Percentiles rank a stretch among this genome's conserved stretches.
phyloP scores from a whole-genome alignment of 1,284 basidiomycete species.

The Golubevia pallescens region DNA sequence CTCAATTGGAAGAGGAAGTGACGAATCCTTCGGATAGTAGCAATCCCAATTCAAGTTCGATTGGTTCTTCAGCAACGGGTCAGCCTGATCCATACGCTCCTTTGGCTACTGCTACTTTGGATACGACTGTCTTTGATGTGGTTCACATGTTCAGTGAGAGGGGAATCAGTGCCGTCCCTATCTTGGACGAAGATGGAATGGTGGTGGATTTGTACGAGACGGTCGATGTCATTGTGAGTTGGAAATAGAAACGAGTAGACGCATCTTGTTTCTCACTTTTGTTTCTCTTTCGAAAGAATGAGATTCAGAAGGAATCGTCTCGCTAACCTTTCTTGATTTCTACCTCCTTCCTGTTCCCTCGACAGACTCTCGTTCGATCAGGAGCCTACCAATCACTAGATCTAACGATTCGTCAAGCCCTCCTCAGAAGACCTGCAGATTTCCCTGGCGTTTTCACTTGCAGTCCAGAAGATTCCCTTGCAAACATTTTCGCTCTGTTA shows the following conservation, averaged over 20 bases:
- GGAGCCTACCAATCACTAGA: conserved; percentile 94
- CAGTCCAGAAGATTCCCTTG: conserved; percentile 89
- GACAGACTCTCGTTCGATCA: conserved; percentile 86
- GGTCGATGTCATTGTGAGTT: conserved; percentile 93
- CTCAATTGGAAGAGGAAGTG: no score
- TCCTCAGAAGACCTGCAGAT: conserved; percentile 87
- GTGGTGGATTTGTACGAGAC: conserved; percentile 98
- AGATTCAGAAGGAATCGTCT: no score
- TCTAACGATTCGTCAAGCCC: conserved; percentile 89
- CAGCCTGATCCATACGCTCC: conserved; percentile 81
- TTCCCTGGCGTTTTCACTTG: conserved; percentile 97
- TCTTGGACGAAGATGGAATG: conserved; percentile 88
- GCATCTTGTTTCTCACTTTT: no score
- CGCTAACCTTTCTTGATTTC: neutral
- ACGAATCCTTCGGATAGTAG: neutral
- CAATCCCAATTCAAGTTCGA: neutral
- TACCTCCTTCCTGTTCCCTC: neutral
- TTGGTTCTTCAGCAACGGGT: no score
- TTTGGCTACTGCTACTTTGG: conserved; percentile 86
- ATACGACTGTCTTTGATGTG: conserved; percentile 94
- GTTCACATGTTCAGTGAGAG: conserved; percentile 98
- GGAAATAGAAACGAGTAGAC: no score
- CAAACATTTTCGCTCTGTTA: conserved; percentile 87
- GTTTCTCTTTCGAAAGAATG: no score
- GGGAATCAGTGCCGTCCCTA: conserved; percentile 95